Conservation (phyloP, 129 eudicot species). For the carrot (Daucus carota) region DNA sequence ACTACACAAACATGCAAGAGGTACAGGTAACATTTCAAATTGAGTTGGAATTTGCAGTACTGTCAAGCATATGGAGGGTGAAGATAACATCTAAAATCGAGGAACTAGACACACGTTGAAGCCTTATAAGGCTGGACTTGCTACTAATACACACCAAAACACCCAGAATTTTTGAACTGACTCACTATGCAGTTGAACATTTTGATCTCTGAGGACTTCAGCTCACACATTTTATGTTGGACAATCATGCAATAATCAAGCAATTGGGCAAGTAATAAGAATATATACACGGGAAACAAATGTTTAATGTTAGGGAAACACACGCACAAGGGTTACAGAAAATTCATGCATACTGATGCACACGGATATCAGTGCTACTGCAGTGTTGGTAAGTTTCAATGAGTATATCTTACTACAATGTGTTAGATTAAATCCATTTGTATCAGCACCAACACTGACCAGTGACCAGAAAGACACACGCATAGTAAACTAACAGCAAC, state of each 20-base stretch:
- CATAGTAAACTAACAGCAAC: slow-evolving; percentile 1
- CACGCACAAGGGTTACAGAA: not conserved
- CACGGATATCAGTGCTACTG: not conserved
- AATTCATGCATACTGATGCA: not conserved
- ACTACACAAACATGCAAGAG: too few species aligned
- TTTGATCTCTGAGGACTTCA: not conserved
- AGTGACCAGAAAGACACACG: not conserved
- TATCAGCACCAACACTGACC: not conserved
- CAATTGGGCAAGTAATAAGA: too few species aligned
- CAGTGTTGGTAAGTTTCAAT: not conserved
- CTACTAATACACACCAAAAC: too few species aligned
- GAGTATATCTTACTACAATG: not conserved
- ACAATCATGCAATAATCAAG: too few species aligned
- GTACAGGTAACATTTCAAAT: too few species aligned
- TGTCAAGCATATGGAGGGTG: too few species aligned
- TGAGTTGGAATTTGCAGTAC: too few species aligned
- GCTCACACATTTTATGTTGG: not conserved
- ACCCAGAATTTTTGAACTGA: too few species aligned
- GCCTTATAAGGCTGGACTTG: too few species aligned
- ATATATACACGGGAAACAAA: not conserved
- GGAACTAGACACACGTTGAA: too few species aligned
- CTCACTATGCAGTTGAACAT: too few species aligned
- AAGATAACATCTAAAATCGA: too few species aligned
- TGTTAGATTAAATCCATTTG: not conserved
- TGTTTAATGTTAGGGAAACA: not conserved